A percentile compares a stretch with the other conserved stretches of the same genome.
phyloP scores from a whole-genome alignment of 306 rosid genomes.

The Prosopis cineraria region DNA sequence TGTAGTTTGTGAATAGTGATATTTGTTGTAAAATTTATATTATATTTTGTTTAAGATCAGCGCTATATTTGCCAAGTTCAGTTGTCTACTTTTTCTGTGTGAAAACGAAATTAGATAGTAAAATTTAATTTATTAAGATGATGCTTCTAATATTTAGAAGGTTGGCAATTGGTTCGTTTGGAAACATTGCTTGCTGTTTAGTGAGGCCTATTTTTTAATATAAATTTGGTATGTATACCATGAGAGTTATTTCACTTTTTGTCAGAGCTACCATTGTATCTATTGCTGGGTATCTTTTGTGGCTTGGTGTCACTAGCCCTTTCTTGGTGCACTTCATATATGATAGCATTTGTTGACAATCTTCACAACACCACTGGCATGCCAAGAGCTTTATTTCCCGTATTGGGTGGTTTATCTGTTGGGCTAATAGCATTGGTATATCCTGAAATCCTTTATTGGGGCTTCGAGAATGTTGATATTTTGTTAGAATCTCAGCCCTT shows the following conservation, averaged over 20 bases:
- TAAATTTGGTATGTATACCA: slow-evolving; percentile 34
- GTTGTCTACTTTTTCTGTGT: background rate
- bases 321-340: slow-evolving; percentile 80
- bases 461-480: slow-evolving; percentile 91
- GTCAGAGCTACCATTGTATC: slow-evolving; percentile 97
- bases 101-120: slow-evolving; percentile 9
- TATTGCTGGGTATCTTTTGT: slow-evolving; percentile 83
- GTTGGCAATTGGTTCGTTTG: slow-evolving; percentile 1
- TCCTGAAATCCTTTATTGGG: slow-evolving; percentile 96
- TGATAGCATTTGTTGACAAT: slow-evolving; percentile 58
- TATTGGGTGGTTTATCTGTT: slow-evolving; percentile 80
- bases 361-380: slow-evolving; percentile 59
- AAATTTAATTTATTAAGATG: background rate
- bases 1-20: too few relatives aligned
- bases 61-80: slow-evolving; percentile 11
- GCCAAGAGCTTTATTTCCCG: slow-evolving; percentile 65
- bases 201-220: background rate
- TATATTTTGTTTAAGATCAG: background rate
- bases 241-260: slow-evolving; percentile 46
- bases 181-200: slow-evolving; percentile 27
- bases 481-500: slow-evolving; percentile 91
- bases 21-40: too few relatives aligned
- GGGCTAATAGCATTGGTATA: slow-evolving; percentile 86
- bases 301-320: slow-evolving; percentile 83
- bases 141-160: background rate